phyloP scores from a whole-genome alignment of 768 basidiomycete species.

The Phylloporus sp. region DNA sequence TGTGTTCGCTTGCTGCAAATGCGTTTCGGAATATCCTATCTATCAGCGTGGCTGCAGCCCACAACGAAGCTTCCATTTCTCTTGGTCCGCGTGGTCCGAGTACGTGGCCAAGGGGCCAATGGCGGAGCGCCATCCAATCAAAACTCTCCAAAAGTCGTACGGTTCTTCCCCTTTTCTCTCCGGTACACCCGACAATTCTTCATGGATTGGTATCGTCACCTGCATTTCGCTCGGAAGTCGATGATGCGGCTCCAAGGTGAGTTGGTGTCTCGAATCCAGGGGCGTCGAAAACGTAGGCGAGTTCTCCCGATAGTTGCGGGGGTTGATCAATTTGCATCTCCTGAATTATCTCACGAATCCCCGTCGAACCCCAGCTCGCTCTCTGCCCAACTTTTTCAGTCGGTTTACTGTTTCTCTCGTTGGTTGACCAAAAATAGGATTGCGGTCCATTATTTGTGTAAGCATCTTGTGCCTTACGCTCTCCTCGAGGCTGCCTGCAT shows the following conservation, averaged over 20 bases:
- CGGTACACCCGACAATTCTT: constrained; percentile 1
- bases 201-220: background rate
- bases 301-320: background rate
- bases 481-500: constrained; percentile 17
- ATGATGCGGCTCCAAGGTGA: background rate
- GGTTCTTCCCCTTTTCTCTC: background rate
- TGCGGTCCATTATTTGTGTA: constrained; percentile 4
- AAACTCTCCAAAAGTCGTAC: background rate
- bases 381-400: background rate
- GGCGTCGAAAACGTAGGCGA: background rate
- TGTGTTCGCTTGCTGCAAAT: background rate
- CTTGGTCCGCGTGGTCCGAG: constrained; percentile 1
- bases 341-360: background rate
- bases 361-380: background rate
- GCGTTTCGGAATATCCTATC: background rate
- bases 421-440: background rate
- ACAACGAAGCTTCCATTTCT: constrained; percentile 4
- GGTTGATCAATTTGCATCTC: background rate
- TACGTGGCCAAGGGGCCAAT: background rate
- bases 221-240: background rate
- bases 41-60: background rate
- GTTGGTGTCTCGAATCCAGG: background rate
- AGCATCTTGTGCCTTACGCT: constrained; percentile 9
- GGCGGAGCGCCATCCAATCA: constrained; percentile 13
- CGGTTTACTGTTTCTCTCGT: background rate